Conservation (phyloP, 495 filamentous ascomycete genomes). For the Ramalina peruviana region DNA sequence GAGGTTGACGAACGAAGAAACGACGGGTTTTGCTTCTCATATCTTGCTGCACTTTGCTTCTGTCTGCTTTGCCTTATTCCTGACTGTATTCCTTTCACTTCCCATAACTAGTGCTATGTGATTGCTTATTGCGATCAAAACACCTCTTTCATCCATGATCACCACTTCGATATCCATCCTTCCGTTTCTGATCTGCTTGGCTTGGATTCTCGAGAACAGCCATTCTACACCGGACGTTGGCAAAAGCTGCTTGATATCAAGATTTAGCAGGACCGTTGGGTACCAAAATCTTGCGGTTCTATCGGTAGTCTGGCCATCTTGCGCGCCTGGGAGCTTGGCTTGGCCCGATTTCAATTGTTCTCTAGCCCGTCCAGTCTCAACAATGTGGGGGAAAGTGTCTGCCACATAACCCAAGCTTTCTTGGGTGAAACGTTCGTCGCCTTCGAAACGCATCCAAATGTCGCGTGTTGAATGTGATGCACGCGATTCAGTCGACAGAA, state of each 20-base stretch:
- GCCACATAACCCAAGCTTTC: slow-evolving; percentile 10
- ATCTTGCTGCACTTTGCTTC: background rate
- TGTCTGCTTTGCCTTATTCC: background rate
- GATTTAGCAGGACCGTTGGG: slow-evolving; percentile 21
- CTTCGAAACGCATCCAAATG: slow-evolving; percentile 48
- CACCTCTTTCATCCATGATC: slow-evolving; percentile 31
- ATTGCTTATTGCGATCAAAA: slow-evolving; percentile 37
- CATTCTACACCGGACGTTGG: slow-evolving; percentile 29
- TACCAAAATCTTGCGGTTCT: slow-evolving; percentile 12
- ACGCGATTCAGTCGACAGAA: slow-evolving; percentile 37
- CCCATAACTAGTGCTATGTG: slow-evolving; percentile 39
- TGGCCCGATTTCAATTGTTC: background rate
- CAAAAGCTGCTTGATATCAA: slow-evolving; percentile 33
- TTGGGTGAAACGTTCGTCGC: slow-evolving; percentile 9
- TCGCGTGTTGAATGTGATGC: slow-evolving; percentile 19
- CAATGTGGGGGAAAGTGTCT: slow-evolving; percentile 24
- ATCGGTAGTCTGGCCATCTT: background rate
- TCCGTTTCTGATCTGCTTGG: slow-evolving; percentile 31
- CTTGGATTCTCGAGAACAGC: slow-evolving; percentile 22
- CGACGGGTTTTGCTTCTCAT: background rate
- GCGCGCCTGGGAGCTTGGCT: background rate
- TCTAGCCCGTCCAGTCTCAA: slow-evolving; percentile 10
- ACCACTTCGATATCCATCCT: slow-evolving; percentile 39
- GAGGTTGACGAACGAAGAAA: background rate
- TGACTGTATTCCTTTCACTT: slow-evolving; percentile 24